Base-by-base conservation (phyloP, 2,329 filamentous ascomycete species). In the Phyllosticta ampelicida region DNA sequence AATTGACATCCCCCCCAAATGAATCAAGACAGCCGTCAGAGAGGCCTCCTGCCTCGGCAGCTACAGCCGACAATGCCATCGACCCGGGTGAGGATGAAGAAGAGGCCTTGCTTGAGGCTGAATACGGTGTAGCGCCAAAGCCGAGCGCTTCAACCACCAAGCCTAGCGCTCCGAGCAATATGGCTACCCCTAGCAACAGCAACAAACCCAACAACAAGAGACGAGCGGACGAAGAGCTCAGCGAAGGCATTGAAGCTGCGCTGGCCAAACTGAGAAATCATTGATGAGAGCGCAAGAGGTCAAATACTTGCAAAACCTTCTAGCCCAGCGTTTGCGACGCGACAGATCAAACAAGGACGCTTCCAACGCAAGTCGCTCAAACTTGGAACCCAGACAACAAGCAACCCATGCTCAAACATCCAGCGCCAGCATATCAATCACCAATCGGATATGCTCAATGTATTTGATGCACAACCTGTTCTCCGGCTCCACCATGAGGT, bases 211-310 rank as follows among this genome's bases (percentile, higher is more conserved):
- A 63, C 55, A 74, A 73, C 63, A 66, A 71, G 30, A 74, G 74
- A 62, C 65, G 66, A 23, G 53, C 26, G 21, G 65, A 76, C 13
- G 74, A 77, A 53, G 71, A 73, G n/a, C 65, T 83, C 61, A 79
- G 75, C 63, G 80, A 83, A 53, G 82, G 82, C 9, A 77, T 85
- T 54, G 77, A 79, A 72, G 79, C 80, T 28, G 82, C 82, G 5
- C 66, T 85, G 54, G 78, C 76, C 53, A 84, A 78, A 63, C 67
- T 85, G 53, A 73, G 82, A 60, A 65, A 73, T 54, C 65, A 70
- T 18, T 29, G 57, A 18, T 52, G 49, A 59, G 20, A 36, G 4
- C 44, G 26, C 10, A 30, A 19, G 11, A 29, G n/a, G 49, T n/a
- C 29, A 48, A 21, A 9, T 1, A 23, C 18, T 4, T 9, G 16